Conservation (phyloP, 78 protist genomes). For the Dictyostelium brefeldianum region DNA sequence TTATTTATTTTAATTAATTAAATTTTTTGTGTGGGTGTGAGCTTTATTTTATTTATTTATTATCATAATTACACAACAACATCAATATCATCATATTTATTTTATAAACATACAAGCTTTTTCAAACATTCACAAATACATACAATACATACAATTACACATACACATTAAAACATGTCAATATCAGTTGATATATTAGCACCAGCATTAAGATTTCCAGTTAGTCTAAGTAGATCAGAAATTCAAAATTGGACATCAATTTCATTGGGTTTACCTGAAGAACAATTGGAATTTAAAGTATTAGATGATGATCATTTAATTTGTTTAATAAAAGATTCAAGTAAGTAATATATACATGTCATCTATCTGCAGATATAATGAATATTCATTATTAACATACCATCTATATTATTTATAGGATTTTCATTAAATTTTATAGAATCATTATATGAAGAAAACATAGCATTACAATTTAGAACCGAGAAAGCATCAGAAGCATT, state of each 20-base stretch:
- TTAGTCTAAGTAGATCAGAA: constrained; percentile 26
- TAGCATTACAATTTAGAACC: constrained; percentile 37
- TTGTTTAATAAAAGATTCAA: constrained; percentile 61
- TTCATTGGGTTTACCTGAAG: constrained; percentile 55
- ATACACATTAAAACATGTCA: neutral
- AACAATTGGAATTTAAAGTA: constrained; percentile 37
- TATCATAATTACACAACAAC: neutral
- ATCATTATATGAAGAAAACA: constrained; percentile 65
- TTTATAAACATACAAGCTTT: neutral
- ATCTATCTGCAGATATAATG: too few species aligned
- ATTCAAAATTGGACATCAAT: constrained; percentile 37
- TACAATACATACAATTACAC: too few species aligned
- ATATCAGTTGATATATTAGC: constrained; percentile 72
- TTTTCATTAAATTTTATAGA: constrained; percentile 75
- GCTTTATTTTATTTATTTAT: neutral
- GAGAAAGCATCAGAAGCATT: constrained; percentile 72
- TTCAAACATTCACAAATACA: too few species aligned
- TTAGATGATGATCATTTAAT: constrained; percentile 21
- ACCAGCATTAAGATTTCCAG: constrained; percentile 61
- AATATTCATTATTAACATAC: too few species aligned
- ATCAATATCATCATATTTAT: neutral
- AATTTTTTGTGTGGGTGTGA: neutral
- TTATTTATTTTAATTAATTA: too few species aligned
- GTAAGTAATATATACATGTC: constrained; percentile 44
- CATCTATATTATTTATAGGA: constrained; percentile 16